Conservation (phyloP, 2,329 filamentous ascomycete genomes). For the Keithomyces neogunnii region DNA sequence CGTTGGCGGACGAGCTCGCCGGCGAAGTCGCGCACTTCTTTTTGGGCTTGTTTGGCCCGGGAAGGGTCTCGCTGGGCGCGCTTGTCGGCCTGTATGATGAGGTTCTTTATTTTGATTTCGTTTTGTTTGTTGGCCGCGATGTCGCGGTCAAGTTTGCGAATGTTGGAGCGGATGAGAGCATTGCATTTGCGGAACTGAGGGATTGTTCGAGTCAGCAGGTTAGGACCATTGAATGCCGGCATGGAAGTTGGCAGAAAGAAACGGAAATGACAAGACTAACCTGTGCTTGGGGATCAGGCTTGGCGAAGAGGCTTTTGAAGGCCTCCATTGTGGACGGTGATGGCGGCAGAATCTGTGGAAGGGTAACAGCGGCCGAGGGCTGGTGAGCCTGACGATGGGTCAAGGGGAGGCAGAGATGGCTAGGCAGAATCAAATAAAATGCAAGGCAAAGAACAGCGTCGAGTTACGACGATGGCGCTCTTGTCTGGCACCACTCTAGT, state of each 20-base stretch:
- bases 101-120: constrained; percentile 75
- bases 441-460: neutral
- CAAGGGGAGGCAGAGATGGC: neutral
- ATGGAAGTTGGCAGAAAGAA: neutral
- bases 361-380: neutral
- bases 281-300: constrained; percentile 88
- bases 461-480: neutral
- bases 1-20: constrained; percentile 78
- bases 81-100: constrained; percentile 75
- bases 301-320: constrained; percentile 77
- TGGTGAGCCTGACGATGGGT: neutral
- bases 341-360: neutral
- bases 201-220: no score
- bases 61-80: constrained; percentile 74
- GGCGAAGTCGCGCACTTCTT: constrained; percentile 82
- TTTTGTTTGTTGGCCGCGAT: constrained; percentile 69
- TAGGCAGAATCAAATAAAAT: neutral
- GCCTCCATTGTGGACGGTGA: constrained; percentile 63
- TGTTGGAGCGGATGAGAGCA: constrained; percentile 76
- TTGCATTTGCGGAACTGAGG: constrained; percentile 90
- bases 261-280: constrained; percentile 37
- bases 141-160: constrained; percentile 91
- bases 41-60: constrained; percentile 67
- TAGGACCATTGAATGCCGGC: neutral
- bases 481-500: neutral